A percentile compares a stretch with the other conserved stretches of the same genome.
phyloP scores from a whole-genome alignment of 2,329 filamentous ascomycete genomes.

The Arachnomyces sp. region DNA sequence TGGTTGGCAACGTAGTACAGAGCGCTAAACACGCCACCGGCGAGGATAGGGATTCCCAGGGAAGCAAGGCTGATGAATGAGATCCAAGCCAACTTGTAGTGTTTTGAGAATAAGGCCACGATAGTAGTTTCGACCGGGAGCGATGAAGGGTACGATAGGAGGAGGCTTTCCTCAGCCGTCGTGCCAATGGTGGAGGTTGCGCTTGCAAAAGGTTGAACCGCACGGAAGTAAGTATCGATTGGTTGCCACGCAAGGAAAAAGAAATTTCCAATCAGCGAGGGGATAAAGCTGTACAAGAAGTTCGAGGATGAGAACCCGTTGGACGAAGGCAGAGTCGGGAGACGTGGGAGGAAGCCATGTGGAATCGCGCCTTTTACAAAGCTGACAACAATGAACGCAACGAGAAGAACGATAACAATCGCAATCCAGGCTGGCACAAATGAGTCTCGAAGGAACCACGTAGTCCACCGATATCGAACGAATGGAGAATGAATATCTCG shows the following conservation, averaged over 20 bases:
- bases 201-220: slow-evolving; percentile 50
- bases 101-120: slow-evolving; percentile 45
- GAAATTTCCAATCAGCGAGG: slow-evolving; percentile 49
- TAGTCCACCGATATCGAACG: slow-evolving; percentile 59
- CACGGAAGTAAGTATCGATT: slow-evolving; percentile 52
- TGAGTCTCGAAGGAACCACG: slow-evolving; percentile 64
- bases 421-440: slow-evolving; percentile 59
- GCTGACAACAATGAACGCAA: slow-evolving; percentile 67
- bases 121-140: slow-evolving; percentile 47
- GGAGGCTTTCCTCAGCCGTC: slow-evolving; percentile 46
- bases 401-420: slow-evolving; percentile 52
- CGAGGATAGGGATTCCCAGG: slow-evolving; percentile 48
- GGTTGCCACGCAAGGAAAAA: slow-evolving; percentile 53
- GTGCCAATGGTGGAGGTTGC: slow-evolving; percentile 45
- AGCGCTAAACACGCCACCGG: slow-evolving; percentile 55
- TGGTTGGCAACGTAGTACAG: slow-evolving; percentile 45
- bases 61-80: slow-evolving; percentile 47
- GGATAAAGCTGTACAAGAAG: slow-evolving; percentile 69
- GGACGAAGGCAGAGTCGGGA: slow-evolving; percentile 52
- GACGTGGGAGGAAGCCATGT: slow-evolving; percentile 61
- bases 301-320: slow-evolving; percentile 75
- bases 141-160: slow-evolving; percentile 49
- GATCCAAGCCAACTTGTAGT: slow-evolving; percentile 50
- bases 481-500: slow-evolving; percentile 44
- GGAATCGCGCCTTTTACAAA: slow-evolving; percentile 63